A percentile compares a stretch with the other conserved stretches of the same genome.
Conservation (phyloP, 345 rosid genomes). For the Gossypium arboreum region DNA sequence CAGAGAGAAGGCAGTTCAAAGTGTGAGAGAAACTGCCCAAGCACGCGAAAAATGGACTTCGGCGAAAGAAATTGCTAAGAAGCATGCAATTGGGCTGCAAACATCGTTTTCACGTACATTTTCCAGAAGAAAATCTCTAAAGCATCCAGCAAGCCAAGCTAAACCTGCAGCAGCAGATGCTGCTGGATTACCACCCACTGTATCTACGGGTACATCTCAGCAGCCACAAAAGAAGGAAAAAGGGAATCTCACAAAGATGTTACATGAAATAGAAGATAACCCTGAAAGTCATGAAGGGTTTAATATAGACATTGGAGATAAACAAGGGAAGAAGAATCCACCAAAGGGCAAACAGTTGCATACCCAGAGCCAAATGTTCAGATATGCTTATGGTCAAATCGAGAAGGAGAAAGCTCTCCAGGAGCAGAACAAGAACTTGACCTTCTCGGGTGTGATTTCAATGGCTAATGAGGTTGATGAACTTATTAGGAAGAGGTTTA, state of each 20-base stretch:
- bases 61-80: conserved; percentile 86
- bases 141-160: conserved; percentile 48
- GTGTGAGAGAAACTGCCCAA: conserved; percentile 71
- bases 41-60: conserved; percentile 86
- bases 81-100: conserved; percentile 62
- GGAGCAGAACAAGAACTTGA: conserved; percentile 79
- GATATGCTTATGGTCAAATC: conserved; percentile 87
- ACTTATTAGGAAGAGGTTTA: conserved; percentile 57
- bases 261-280: conserved; percentile 71
- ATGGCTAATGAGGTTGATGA: conserved; percentile 76
- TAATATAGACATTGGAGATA: conserved; percentile 76
- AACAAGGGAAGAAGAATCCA: conserved; percentile 54
- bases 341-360: conserved; percentile 81
- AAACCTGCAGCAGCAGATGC: conserved; percentile 66
- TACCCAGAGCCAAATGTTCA: conserved; percentile 93
- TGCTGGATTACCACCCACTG: conserved; percentile 45
- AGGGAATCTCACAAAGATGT: conserved; percentile 69
- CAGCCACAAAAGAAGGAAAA: conserved; percentile 43
- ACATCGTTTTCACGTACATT: conserved; percentile 79
- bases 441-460: conserved; percentile 84
- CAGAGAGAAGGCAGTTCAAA: conserved; percentile 84
- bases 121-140: conserved; percentile 60
- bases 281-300: conserved; percentile 71
- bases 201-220: conserved; percentile 33
- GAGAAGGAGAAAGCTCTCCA: conserved; percentile 91